Conservation (phyloP, 768 basidiomycete genomes). For the Termitomyces sp. region DNA sequence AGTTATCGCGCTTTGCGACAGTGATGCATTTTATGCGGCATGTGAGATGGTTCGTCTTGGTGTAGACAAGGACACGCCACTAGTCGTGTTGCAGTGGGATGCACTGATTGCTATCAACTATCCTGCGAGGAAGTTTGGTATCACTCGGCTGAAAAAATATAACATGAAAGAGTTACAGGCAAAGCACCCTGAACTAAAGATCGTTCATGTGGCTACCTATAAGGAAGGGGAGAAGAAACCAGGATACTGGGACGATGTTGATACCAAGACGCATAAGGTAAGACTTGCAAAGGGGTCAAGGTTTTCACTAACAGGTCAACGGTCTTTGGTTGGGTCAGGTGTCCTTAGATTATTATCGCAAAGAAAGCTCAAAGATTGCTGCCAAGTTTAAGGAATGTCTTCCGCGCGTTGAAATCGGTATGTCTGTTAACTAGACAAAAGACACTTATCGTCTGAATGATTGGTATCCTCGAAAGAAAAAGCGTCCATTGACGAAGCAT, state of each 20-base stretch:
- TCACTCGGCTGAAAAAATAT: constrained; percentile 81
- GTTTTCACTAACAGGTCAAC: background rate
- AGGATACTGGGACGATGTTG: constrained; percentile 87
- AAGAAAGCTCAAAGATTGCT: constrained; percentile 86
- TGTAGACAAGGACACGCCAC: constrained; percentile 51
- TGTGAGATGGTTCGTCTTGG: constrained; percentile 84
- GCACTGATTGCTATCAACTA: constrained; percentile 93
- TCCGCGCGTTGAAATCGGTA: constrained; percentile 79
- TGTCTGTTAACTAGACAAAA: background rate
- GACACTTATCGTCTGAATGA: background rate
- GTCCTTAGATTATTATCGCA: constrained; percentile 87
- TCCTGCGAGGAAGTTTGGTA: constrained; percentile 86
- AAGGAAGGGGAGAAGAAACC: constrained; percentile 83
- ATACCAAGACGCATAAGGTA: constrained; percentile 91
- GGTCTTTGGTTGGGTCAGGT: constrained; percentile 44
- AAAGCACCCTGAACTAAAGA: constrained; percentile 76
- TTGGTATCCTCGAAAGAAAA: constrained; percentile 55
- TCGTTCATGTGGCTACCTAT: constrained; percentile 95
- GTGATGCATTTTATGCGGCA: constrained; percentile 79
- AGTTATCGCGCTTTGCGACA: constrained; percentile 86
- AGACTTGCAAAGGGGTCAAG: background rate
- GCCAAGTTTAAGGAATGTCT: constrained; percentile 75
- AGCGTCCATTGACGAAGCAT: constrained; percentile 96
- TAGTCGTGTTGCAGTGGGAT: constrained; percentile 88
- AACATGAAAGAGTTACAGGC: constrained; percentile 69